phyloP scores from a whole-genome alignment of 495 filamentous ascomycete genomes.

The Apiosordaria backusii region DNA sequence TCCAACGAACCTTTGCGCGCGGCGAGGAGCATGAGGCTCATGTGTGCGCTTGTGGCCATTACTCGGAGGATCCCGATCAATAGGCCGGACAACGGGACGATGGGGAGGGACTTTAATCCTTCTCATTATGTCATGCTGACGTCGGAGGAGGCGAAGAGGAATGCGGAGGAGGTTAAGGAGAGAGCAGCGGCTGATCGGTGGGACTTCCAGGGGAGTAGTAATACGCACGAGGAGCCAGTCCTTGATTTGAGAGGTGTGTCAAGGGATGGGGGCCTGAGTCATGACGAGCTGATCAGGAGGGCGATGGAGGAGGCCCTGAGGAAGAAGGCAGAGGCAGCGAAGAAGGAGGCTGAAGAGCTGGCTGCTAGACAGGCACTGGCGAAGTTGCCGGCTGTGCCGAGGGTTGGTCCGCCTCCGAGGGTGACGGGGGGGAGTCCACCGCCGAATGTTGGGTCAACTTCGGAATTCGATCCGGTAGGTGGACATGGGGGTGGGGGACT shows the following conservation, averaged over 20 bases:
- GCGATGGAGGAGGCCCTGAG: conserved; percentile 14
- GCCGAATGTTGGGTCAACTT: background rate
- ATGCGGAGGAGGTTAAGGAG: conserved; percentile 38
- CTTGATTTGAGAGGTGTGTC: conserved; percentile 13
- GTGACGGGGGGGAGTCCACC: background rate
- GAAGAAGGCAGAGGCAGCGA: conserved; percentile 10
- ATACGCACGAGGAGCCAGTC: background rate
- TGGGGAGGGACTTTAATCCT: conserved; percentile 52
- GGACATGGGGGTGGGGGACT: conserved; percentile 4
- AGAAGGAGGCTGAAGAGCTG: conserved; percentile 17
- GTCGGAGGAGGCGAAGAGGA: conserved; percentile 49
- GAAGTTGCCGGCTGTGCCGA: conserved; percentile 17
- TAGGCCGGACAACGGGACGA: conserved; percentile 54
- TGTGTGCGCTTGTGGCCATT: conserved; percentile 72
- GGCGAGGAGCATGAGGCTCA: conserved; percentile 71
- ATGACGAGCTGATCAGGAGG: conserved; percentile 11
- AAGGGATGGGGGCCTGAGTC: background rate
- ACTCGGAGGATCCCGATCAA: conserved; percentile 68
- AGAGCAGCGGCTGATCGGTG: conserved; percentile 11
- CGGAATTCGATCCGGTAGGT: conserved; percentile 13
- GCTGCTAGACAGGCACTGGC: conserved; percentile 17
- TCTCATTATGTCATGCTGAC: conserved; percentile 49
- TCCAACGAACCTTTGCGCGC: conserved; percentile 69
- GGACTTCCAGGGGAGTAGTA: conserved; percentile 4
- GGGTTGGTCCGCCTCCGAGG: conserved; percentile 17